phyloP scores from a whole-genome alignment of 2,329 filamentous ascomycete species.

The Colletotrichum paranaense region DNA sequence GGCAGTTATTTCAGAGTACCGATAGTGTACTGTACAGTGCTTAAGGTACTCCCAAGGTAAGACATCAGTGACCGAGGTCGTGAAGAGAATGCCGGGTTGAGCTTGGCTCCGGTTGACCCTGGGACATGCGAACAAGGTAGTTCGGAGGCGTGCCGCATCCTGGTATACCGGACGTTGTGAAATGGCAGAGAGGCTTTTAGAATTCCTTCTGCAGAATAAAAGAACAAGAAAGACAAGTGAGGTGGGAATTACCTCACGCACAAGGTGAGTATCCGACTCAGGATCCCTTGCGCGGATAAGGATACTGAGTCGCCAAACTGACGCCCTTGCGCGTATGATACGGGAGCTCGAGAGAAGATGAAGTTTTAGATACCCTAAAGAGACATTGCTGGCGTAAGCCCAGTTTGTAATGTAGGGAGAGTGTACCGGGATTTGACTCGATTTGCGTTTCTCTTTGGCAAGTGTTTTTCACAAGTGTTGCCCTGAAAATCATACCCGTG shows the following conservation, averaged over 20 bases:
- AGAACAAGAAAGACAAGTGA: background rate
- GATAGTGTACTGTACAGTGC: too few species aligned
- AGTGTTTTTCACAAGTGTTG: background rate
- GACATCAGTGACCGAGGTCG: background rate
- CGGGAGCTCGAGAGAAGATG: background rate
- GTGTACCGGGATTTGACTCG: background rate
- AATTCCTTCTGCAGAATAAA: background rate
- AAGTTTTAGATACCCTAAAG: background rate
- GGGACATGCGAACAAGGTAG: background rate
- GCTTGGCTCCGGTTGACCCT: background rate
- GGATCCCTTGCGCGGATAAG: constrained; percentile 17
- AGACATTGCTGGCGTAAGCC: background rate
- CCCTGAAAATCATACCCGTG: constrained; percentile 17
- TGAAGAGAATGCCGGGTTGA: constrained; percentile 20
- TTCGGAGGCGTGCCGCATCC: background rate
- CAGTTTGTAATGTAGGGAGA: background rate
- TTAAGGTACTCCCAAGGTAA: too few species aligned
- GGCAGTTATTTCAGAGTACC: background rate
- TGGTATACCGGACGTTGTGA: background rate
- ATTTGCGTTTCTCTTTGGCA: background rate
- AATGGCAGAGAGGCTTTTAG: background rate
- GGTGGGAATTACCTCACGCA: background rate
- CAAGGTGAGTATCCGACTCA: background rate
- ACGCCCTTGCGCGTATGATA: background rate
- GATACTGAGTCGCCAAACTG: background rate